Evolutionary conservation across 306 rosid genomes (phyloP).

Genomic region (Casuarina glauca): DNA sequence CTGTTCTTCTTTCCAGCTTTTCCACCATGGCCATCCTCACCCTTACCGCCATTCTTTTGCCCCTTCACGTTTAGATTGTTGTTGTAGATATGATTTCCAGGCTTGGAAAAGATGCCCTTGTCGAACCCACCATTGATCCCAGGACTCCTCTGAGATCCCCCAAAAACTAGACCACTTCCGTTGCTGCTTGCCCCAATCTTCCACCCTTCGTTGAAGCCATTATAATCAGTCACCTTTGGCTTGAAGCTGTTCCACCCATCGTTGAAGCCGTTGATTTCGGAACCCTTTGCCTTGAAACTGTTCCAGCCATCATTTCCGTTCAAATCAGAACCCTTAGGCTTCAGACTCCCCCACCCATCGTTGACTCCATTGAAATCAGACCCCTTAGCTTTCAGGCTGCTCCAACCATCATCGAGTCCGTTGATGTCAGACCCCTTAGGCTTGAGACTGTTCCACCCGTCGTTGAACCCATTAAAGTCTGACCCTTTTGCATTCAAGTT

Average conservation of each 20-base stretch:
- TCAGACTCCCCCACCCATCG: slow-evolving; percentile 31
- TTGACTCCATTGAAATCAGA: slow-evolving; percentile 29
- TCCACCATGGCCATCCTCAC: slow-evolving; percentile 43
- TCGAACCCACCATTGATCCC: slow-evolving; percentile 63
- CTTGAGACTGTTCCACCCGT: slow-evolving; percentile 17
- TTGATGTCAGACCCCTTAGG: background rate
- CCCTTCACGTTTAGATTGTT: slow-evolving; percentile 39
- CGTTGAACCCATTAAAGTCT: slow-evolving; percentile 35
- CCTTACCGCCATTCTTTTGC: slow-evolving; percentile 44
- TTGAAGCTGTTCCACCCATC: slow-evolving; percentile 36
- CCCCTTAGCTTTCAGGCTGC: slow-evolving; percentile 24
- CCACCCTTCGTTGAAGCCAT: slow-evolving; percentile 41
- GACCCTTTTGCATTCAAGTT: slow-evolving; percentile 33
- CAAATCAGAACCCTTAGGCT: slow-evolving; percentile 18
- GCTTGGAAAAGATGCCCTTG: slow-evolving; percentile 74
- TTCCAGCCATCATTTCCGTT: slow-evolving; percentile 48
- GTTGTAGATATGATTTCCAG: slow-evolving; percentile 32
- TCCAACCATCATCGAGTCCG: background rate
- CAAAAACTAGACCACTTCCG: slow-evolving; percentile 25
- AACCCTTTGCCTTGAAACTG: slow-evolving; percentile 35
- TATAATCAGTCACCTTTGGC: slow-evolving; percentile 24
- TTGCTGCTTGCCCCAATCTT: slow-evolving; percentile 26
- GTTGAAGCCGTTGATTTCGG: slow-evolving; percentile 28
- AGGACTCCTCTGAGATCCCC: slow-evolving; percentile 36
- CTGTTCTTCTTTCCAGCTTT: slow-evolving; percentile 49